phyloP scores from a whole-genome alignment of 371 early-diverging fungal genomes.

The Conidiobolus incongruus region DNA sequence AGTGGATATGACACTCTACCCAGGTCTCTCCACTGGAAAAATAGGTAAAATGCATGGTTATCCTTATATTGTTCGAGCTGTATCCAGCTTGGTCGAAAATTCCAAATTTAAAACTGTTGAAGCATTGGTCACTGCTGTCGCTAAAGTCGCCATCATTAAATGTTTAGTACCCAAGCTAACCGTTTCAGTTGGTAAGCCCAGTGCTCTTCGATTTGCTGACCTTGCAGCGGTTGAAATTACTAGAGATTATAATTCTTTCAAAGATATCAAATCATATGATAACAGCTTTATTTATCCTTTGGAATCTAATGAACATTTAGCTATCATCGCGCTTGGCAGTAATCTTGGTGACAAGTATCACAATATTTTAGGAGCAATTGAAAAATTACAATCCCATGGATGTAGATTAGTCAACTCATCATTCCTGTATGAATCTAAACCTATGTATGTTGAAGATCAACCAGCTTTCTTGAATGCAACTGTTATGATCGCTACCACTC shows the following conservation, averaged over 20 bases:
- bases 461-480: constrained; percentile 68
- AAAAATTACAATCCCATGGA: constrained; percentile 20
- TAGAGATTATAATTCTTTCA: constrained; percentile 31
- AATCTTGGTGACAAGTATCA: constrained; percentile 68
- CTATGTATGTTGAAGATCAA: constrained; percentile 91
- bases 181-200: constrained; percentile 76
- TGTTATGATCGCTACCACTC: constrained; percentile 31
- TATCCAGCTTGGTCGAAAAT: constrained; percentile 42
- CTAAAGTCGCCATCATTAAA: constrained; percentile 41
- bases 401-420: constrained; percentile 72
- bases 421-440: constrained; percentile 85
- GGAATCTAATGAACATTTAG: constrained; percentile 12
- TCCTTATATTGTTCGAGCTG: constrained; percentile 59
- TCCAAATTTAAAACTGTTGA: constrained; percentile 66
- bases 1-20: constrained; percentile 49
- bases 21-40: constrained; percentile 24
- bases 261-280: constrained; percentile 2
- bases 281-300: too few relatives aligned
- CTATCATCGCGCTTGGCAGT: constrained; percentile 68
- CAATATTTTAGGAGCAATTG: constrained; percentile 59
- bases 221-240: constrained; percentile 81
- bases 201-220: constrained; percentile 75
- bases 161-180: constrained; percentile 69
- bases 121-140: constrained; percentile 50
- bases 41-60: constrained; percentile 8